Conservation (phyloP, 768 basidiomycete genomes). For the Leccinum aurantiacum region DNA sequence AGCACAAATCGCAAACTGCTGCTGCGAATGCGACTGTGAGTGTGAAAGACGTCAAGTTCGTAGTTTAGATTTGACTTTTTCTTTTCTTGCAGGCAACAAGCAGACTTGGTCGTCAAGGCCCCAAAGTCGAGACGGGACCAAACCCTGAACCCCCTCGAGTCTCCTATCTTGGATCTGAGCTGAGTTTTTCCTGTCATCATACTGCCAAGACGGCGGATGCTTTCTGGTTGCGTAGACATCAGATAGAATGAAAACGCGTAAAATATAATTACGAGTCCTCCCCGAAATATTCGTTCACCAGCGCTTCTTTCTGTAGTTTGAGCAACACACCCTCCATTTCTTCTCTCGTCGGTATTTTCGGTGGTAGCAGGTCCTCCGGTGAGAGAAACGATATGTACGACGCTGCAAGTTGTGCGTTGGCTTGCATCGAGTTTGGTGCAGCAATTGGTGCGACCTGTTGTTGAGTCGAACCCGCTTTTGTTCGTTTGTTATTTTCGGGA, state of each 20-base stretch:
- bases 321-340: slow-evolving; percentile 82
- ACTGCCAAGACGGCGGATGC: neutral
- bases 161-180: slow-evolving; percentile 14
- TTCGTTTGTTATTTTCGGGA: slow-evolving; percentile 31
- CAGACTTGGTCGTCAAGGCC: slow-evolving; percentile 70
- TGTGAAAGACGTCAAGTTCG: slow-evolving; percentile 6
- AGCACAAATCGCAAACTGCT: slow-evolving; percentile 73
- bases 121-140: slow-evolving; percentile 46
- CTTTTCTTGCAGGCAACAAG: slow-evolving; percentile 62
- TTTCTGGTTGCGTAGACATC: neutral
- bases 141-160: slow-evolving; percentile 14
- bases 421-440: slow-evolving; percentile 19
- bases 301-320: slow-evolving; percentile 72
- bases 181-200: slow-evolving; percentile 2
- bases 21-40: slow-evolving; percentile 82
- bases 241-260: neutral
- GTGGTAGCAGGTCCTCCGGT: slow-evolving; percentile 68
- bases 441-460: slow-evolving; percentile 2
- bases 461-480: slow-evolving; percentile 22
- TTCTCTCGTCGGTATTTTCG: slow-evolving; percentile 68
- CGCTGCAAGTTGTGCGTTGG: slow-evolving; percentile 57
- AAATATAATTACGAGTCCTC: slow-evolving; percentile 27
- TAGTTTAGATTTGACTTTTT: neutral
- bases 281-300: slow-evolving; percentile 80
- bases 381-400: slow-evolving; percentile 75